Evolutionary conservation across 768 basidiomycete species (phyloP), one percentile per base, ranked within the genome.

Genomic region (Mycena indigotica): DNA sequence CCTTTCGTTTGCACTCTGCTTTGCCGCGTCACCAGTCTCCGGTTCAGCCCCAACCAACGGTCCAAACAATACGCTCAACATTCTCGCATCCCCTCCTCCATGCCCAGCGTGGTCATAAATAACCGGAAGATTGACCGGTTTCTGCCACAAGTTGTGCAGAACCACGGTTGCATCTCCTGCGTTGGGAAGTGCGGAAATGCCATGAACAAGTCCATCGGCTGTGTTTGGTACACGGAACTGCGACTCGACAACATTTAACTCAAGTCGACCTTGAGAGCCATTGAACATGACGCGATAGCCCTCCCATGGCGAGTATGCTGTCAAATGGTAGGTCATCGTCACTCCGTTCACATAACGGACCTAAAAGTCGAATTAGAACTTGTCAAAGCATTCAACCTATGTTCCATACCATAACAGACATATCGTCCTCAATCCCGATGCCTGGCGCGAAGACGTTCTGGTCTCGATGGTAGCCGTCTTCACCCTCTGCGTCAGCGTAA

Each of bases 231-330:
- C 62, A 2, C 75, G 72, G 60, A 67, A 75, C 53, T 70, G 64
- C 16, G 73, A 76, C 61, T 83, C 81, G 29, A 81, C 79, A 29
- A 81, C 80, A 56, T 78, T 77, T 16, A 81, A 72, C 68, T 83
- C 81, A 4, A 81, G 75, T 16, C 81, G 75, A 8, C 81, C 80
- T 17, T 73, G 71, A n/a, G 76, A 77, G 3, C 80, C 80, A 66
- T 82, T 81, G 71, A 81, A 80, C 75, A 79, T 79, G 46, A 82
- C 80, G 53, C 73, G 72, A 62, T 82, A 82, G 5, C 80, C 80
- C 64, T 78, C 75, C 77, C 75, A 77, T 17, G 76, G 76, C 16
- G 75, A 74, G 55, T 78, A 78, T 6, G 75, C 75, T 15, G 76
- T 77, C 45, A 83, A 66, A 66, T 83, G 80, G 63, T 81, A 83